Percentiles rank a stretch among this genome's conserved stretches.
phyloP scores from a whole-genome alignment of 2,329 filamentous ascomycete species.

The Fusarium acutatum region DNA sequence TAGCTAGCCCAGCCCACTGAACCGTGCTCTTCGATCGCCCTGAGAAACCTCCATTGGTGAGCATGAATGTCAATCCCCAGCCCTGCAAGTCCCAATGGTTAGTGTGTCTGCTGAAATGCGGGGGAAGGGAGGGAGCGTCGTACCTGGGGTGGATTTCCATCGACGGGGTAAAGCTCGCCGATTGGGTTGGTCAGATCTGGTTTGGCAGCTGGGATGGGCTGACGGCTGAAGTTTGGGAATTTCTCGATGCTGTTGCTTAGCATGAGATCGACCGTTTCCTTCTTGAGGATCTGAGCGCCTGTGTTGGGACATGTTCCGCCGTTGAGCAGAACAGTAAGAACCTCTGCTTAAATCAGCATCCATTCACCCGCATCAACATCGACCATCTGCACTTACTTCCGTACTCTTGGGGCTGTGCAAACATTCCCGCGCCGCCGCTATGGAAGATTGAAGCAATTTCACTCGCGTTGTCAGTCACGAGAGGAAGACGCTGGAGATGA shows the following conservation, averaged over 20 bases:
- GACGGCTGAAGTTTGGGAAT: conserved; percentile 61
- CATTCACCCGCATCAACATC: neutral
- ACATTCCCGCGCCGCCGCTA: conserved; percentile 69
- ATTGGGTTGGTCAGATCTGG: conserved; percentile 57
- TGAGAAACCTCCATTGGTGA: conserved; percentile 57
- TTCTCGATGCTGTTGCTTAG: conserved; percentile 69
- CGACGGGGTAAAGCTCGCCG: conserved; percentile 59
- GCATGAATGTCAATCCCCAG: conserved; percentile 69
- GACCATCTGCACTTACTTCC: conserved; percentile 51
- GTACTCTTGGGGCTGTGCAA: conserved; percentile 68
- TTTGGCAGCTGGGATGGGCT: conserved; percentile 56
- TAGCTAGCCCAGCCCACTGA: conserved; percentile 68
- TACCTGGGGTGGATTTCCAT: conserved; percentile 58
- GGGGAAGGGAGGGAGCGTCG: neutral
- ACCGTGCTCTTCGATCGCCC: conserved; percentile 61
- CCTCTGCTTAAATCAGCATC: conserved; percentile 49
- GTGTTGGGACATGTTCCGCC: conserved; percentile 68
- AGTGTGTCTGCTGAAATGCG: neutral
- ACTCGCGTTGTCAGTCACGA: conserved; percentile 50
- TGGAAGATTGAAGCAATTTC: conserved; percentile 60
- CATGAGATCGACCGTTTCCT: conserved; percentile 69
- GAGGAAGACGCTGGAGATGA: conserved; percentile 58
- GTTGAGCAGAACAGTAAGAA: conserved; percentile 71
- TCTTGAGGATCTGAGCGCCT: conserved; percentile 60
- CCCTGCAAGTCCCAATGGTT: conserved; percentile 46